Evolutionary conservation across 2,329 filamentous ascomycete genomes (phyloP).

Genomic region (Xylaria arbuscula): DNA sequence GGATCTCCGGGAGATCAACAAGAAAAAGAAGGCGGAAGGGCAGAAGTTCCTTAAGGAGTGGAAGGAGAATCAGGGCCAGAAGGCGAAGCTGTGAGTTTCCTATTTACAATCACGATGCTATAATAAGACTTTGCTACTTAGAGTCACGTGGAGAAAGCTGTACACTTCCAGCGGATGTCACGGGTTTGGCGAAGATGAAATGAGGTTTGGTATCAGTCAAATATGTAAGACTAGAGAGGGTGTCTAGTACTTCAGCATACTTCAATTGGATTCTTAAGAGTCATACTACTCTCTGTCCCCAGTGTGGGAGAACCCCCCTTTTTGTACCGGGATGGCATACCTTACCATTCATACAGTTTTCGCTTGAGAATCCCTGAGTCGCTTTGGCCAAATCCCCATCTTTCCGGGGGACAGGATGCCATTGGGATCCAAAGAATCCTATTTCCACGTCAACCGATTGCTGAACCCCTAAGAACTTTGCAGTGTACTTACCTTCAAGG

Average conservation of each 20-base stretch:
- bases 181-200: neutral
- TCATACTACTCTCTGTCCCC: neutral
- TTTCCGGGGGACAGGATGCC: conserved; percentile 55
- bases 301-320: neutral
- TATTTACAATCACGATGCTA: neutral
- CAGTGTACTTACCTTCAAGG: conserved; percentile 50
- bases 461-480: neutral
- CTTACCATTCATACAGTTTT: conserved; percentile 4
- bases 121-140: neutral
- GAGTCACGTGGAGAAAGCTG: neutral
- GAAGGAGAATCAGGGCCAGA: conserved; percentile 56
- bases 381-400: conserved; percentile 54
- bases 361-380: conserved; percentile 32
- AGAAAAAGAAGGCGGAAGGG: conserved; percentile 61
- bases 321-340: neutral
- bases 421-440: conserved; percentile 54
- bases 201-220: neutral
- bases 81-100: conserved; percentile 54
- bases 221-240: neutral
- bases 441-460: neutral
- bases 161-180: neutral
- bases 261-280: neutral
- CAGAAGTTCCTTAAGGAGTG: conserved; percentile 61
- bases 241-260: neutral
- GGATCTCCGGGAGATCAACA: conserved; percentile 61